Evolutionary conservation across 2,329 filamentous ascomycete genomes (phyloP), one percentile per base, ranked within the genome.

Genomic region (Fusarium torulosum): DNA sequence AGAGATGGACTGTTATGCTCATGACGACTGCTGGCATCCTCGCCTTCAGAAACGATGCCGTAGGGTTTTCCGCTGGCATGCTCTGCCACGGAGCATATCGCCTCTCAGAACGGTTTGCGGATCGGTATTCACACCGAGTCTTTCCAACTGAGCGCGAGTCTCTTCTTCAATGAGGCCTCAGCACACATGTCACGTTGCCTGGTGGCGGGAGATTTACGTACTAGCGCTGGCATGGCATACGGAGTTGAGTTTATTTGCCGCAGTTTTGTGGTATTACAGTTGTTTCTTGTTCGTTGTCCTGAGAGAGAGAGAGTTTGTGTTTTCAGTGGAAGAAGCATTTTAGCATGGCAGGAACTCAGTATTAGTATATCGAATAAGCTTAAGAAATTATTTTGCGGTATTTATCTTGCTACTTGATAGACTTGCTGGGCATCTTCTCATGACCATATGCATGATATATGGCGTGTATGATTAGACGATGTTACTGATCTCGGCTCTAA

Each of bases 1-100:
- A 93, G 76, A 85, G 94, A 58, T 97, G 93, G 91, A 92, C 89
- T 21, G 90, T 97, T 0, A 96, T 97, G 94, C 84, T 97, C 59
- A 90, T 94, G 64, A 98, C 95, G 0, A 88, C 93, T 10, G 94
- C 92, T 0, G 86, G 91, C 4, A 85, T 97, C 53, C 79, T 98
- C 49, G 93, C 93, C 0, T 97, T 97, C 73, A 91, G 89, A 77
- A 98, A 97, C 74, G 94, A 97, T 78, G 94, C 90, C 0, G 86
- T 97, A 7, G 95, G 95, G 0, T 97, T 97, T 72, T 62, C 91
- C 15, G 92, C 91, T 0, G 95, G 95, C 0, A 86, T 97, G 83
- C 76, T 92, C 5, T 96, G 93, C 76, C 88, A 95, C 78, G 90
- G 86, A 79, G 87, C 88, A 0, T 91, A 94, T 74, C 76, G 79